Evolutionary conservation across 371 early-diverging fungal species (phyloP), one percentile per base, ranked within the genome.

Genomic region (Fennellomyces sp.): DNA sequence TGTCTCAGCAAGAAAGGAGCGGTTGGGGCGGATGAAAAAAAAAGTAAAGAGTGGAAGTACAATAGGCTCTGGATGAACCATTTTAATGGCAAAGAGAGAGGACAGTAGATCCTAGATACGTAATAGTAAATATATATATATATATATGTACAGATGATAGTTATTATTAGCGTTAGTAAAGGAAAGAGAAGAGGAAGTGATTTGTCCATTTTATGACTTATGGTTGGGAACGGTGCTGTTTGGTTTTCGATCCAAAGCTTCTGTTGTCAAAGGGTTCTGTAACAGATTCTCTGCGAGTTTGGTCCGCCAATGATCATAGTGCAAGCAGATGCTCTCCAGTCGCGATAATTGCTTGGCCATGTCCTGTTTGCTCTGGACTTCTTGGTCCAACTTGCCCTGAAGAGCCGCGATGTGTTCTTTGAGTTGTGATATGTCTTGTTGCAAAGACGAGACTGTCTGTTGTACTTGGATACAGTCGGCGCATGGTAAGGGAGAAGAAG

Each of bases 331-430:
- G 17, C 42, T 57, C 28, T 63, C 63, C 4, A 63, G 17, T 13
- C 57, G 52, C 19, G 30, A 19, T 5, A 45, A 2, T 23, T 21
- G 45, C 23, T 45, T 45, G 2, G 15, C 42, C 36, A 57, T 48
- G n/a, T 23, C 26, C n/a, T 60, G 57, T 42, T 66, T 66, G 13
- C 31, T 33, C 27, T 52, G 49, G 5, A 41, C 17, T 42, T 70
- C 70, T 17, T 70, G 53, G 2, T 68, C 54, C 7, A 65, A 23
- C 29, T 57, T 58, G 2, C 38, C 39, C 48, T 73, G 65, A 10
- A 73, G 36, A 2, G 60, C n/a, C n/a, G 45, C 10, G 2, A 73
- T 39, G 35, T 63, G 55, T 0, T 48, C 47, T 38, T 67, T 64
- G 17, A 73, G 36, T 6, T 52, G 36, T 5, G 21, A 3, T 2